Evolutionary conservation across 163 green algal species (phyloP).

Genomic region (Smithsoniella earleae): DNA sequence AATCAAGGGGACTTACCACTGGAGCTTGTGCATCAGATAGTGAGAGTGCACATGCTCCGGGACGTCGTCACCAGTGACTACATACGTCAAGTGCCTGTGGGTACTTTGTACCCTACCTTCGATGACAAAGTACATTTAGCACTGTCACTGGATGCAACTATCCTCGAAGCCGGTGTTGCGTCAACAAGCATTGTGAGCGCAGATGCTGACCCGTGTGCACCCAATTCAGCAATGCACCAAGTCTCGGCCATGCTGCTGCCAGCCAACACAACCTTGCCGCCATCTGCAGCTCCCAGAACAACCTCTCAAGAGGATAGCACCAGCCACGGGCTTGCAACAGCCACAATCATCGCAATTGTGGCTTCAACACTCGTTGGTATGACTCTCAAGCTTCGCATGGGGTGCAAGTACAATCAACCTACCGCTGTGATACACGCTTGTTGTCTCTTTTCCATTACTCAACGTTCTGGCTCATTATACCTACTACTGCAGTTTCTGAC

Average conservation of each 20-base stretch:
- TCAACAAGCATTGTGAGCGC: neutral
- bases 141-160: neutral
- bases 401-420: too few species aligned
- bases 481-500: too few species aligned
- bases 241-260: slow-evolving; percentile 1
- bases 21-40: neutral
- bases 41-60: neutral
- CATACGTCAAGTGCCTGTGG: neutral
- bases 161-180: neutral
- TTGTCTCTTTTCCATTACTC: too few species aligned
- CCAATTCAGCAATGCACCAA: neutral
- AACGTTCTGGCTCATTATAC: too few species aligned
- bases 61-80: neutral
- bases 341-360: too few species aligned
- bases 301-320: too few species aligned
- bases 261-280: too few species aligned
- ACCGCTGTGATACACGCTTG: too few species aligned
- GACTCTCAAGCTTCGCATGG: too few species aligned
- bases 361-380: too few species aligned
- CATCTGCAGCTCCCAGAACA: too few species aligned
- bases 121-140: neutral
- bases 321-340: too few species aligned
- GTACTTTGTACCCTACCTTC: neutral
- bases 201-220: neutral
- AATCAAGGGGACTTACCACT: neutral